A percentile compares a stretch with the other conserved stretches of the same genome.
These are phyloP conservation scores for Serendipita vermifera DNA, from an alignment of 768 basidiomycete species.

Conservation along the genomic window DNA sequence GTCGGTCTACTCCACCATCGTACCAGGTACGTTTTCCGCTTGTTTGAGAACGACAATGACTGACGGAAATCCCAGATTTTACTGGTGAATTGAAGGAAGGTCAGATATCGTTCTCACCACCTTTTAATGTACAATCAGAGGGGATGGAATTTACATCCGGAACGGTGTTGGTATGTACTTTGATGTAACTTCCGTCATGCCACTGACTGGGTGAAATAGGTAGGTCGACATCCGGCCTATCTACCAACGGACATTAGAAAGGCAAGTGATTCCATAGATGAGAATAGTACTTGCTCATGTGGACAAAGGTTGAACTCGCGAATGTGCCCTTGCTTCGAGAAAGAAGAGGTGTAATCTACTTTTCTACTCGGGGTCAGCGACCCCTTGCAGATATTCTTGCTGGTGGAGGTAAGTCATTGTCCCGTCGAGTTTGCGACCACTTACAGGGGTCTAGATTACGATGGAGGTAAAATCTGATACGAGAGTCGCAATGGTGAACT, in stretches of 20 bases:
- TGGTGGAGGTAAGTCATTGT: conserved; percentile 2
- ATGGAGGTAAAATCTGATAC: conserved; percentile 1
- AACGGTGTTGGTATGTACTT: no score
- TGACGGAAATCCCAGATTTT: not conserved
- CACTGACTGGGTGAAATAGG: not conserved
- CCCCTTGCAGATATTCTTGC: conserved; percentile 1
- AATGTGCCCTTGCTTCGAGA: not conserved
- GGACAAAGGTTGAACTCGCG: not conserved
- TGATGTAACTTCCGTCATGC: no score
- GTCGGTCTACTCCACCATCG: not conserved
- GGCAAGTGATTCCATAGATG: not conserved
- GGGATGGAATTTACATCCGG: no score
- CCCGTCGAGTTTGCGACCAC: not conserved
- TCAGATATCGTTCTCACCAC: not conserved
- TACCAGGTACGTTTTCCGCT: not conserved
- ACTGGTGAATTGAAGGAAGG: not conserved
- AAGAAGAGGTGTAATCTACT: not conserved
- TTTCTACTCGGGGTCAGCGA: not conserved
- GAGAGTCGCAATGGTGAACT: no score
- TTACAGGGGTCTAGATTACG: not conserved
- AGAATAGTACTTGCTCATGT: not conserved
- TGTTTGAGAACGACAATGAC: not conserved
- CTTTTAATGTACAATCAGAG: no score
- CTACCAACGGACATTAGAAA: conserved; percentile 5
- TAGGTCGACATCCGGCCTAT: not conserved